These are phyloP conservation scores for Phytophthora lateralis DNA, from an alignment of 352 stramenopile genomes.

Conservation along the genomic window DNA sequence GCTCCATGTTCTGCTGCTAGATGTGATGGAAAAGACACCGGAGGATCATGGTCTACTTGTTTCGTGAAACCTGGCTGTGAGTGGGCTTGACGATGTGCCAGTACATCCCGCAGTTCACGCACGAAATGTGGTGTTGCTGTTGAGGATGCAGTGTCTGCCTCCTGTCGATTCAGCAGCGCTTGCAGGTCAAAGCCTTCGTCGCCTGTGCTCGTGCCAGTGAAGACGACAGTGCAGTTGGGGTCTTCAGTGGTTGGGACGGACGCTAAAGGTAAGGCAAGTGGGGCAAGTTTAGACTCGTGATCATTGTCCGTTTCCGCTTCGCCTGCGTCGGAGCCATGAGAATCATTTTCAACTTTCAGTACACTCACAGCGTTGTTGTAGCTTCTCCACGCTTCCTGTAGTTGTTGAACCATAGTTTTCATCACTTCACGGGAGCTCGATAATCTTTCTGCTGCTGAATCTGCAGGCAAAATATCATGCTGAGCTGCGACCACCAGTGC, in stretches of 20 bases:
- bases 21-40: not conserved
- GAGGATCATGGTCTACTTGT: constrained; percentile 47
- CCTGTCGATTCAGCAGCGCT: constrained; percentile 44
- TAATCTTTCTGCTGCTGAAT: constrained; percentile 16
- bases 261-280: not conserved
- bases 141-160: constrained; percentile 13
- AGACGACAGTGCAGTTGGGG: constrained; percentile 54
- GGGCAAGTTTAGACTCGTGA: not conserved
- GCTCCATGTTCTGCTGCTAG: not conserved
- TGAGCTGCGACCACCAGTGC: constrained; percentile 50
- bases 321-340: constrained; percentile 1
- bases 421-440: constrained; percentile 25
- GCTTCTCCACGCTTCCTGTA: constrained; percentile 31
- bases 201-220: constrained; percentile 76
- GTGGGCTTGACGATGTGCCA: constrained; percentile 48
- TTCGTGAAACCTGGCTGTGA: constrained; percentile 38
- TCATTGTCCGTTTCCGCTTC: constrained; percentile 1
- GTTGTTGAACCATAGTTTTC: constrained; percentile 23
- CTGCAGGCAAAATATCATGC: constrained; percentile 35
- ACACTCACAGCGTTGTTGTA: constrained; percentile 26
- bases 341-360: constrained; percentile 1
- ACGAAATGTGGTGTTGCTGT: constrained; percentile 45
- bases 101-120: constrained; percentile 55
- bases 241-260: constrained; percentile 17
- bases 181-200: constrained; percentile 69